phyloP scores from a whole-genome alignment of 257 asterid species.

The Rauvolfia tetraphylla region DNA sequence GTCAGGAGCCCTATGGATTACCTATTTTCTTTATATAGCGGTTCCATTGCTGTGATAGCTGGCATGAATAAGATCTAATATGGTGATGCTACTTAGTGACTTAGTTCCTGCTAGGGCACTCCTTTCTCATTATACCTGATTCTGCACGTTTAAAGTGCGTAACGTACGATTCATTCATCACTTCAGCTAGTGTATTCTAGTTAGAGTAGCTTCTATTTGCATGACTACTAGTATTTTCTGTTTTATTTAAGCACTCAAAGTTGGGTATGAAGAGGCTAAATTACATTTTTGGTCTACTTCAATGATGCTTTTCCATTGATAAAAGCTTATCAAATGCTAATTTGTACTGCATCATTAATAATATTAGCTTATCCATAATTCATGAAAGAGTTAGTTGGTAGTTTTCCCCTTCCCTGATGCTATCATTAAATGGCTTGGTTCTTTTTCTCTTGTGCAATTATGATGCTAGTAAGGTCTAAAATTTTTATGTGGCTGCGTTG shows the following conservation, averaged over 20 bases:
- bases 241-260: not conserved
- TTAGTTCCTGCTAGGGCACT: not conserved
- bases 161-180: not conserved
- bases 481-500: constrained; percentile 7
- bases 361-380: not conserved
- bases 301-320: not conserved
- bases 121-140: not conserved
- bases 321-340: not conserved
- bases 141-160: not conserved
- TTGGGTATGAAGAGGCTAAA: not conserved
- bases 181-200: not conserved
- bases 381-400: not conserved
- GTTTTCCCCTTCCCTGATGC: not conserved
- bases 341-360: not conserved
- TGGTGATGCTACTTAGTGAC: not conserved
- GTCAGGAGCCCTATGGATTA: not conserved
- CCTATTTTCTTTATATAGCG: not conserved
- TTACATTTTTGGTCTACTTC: not conserved
- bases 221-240: not conserved
- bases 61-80: not conserved
- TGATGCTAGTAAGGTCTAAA: not conserved
- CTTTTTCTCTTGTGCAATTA: constrained; percentile 1
- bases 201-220: not conserved
- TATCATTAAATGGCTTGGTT: constrained; percentile 4
- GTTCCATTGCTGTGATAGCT: not conserved